phyloP scores from a whole-genome alignment of 345 rosid species.

The Conringia planisiliqua region DNA sequence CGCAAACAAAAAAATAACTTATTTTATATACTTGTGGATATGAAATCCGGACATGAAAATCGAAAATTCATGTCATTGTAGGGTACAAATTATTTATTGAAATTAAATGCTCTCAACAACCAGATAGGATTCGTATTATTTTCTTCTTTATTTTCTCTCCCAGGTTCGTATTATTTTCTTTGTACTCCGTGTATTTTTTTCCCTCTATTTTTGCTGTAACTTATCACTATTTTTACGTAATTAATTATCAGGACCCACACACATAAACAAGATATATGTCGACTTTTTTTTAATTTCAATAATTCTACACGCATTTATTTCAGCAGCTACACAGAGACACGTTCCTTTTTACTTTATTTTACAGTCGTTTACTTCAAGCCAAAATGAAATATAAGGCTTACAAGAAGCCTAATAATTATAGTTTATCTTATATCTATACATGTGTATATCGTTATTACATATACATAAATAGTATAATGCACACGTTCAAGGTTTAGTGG shows the following conservation, averaged over 20 bases:
- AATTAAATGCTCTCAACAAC: slow-evolving; percentile 24
- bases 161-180: neutral
- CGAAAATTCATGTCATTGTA: neutral
- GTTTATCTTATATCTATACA: neutral
- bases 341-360: neutral
- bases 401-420: neutral
- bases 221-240: neutral
- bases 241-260: slow-evolving; percentile 17
- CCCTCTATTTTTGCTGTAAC: neutral
- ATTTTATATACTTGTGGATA: slow-evolving; percentile 7
- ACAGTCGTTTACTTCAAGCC: neutral
- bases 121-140: slow-evolving; percentile 18
- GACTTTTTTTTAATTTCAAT: neutral
- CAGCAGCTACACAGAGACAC: slow-evolving; percentile 1
- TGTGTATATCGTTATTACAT: neutral
- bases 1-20: neutral
- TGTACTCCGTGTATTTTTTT: neutral
- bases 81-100: neutral
- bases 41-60: neutral
- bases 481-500: neutral
- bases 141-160: neutral
- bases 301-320: neutral
- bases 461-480: neutral
- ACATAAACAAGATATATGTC: neutral
- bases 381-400: neutral